These are phyloP conservation scores for Aspergillus mulundensis DNA, from an alignment of 495 filamentous ascomycete species.

Conservation along the genomic window DNA sequence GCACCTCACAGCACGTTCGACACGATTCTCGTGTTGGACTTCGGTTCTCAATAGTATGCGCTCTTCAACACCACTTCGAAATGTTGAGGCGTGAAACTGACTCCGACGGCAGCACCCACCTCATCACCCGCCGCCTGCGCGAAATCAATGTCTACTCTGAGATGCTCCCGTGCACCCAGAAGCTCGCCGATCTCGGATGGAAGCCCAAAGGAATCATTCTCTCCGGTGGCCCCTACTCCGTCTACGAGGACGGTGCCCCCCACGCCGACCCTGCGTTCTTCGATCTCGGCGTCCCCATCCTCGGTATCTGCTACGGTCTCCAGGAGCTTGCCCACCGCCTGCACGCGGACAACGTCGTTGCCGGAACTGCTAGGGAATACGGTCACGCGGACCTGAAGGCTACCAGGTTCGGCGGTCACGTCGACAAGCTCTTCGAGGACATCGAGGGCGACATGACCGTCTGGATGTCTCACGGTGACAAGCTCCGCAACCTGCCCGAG, in stretches of 20 bases:
- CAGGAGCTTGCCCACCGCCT: slow-evolving; percentile 80
- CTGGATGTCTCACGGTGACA: slow-evolving; percentile 89
- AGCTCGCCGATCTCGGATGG: slow-evolving; percentile 71
- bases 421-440: slow-evolving; percentile 68
- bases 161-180: slow-evolving; percentile 89
- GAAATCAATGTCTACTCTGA: slow-evolving; percentile 84
- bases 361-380: slow-evolving; percentile 69
- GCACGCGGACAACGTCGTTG: slow-evolving; percentile 63
- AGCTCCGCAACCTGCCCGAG: slow-evolving; percentile 67
- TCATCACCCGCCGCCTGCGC: slow-evolving; percentile 73
- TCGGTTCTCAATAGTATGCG: slow-evolving; percentile 47
- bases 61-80: background rate
- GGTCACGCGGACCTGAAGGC: slow-evolving; percentile 59
- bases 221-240: slow-evolving; percentile 65
- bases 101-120: slow-evolving; percentile 16
- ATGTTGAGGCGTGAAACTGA: background rate
- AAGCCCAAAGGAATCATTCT: slow-evolving; percentile 80
- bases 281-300: slow-evolving; percentile 69
- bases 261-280: slow-evolving; percentile 78
- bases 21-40: slow-evolving; percentile 64
- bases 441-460: slow-evolving; percentile 63
- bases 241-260: slow-evolving; percentile 69
- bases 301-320: slow-evolving; percentile 77
- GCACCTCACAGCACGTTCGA: slow-evolving; percentile 56
- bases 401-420: slow-evolving; percentile 49